phyloP scores from a whole-genome alignment of 2,329 filamentous ascomycete genomes.

The Trichoderma sp. region DNA sequence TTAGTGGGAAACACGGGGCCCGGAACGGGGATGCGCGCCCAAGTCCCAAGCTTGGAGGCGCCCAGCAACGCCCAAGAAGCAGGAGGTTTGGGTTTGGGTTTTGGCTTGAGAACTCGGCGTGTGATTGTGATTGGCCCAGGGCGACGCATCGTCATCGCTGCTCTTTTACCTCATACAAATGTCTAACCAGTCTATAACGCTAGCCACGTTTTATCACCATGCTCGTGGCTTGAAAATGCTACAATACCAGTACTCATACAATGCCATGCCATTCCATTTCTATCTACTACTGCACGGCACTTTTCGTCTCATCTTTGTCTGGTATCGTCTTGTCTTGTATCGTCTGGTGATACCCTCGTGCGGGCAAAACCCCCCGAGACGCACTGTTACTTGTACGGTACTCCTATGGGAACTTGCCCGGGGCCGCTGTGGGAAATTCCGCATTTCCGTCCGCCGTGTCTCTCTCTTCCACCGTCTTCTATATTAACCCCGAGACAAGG shows the following conservation, averaged over 20 bases:
- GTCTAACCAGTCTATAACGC: constrained; percentile 7
- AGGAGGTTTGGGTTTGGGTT: neutral
- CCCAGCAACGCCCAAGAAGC: constrained; percentile 9
- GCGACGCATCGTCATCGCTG: constrained; percentile 30
- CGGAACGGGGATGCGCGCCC: constrained; percentile 5
- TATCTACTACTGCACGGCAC: neutral
- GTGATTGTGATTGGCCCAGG: constrained; percentile 29
- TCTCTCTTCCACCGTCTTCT: neutral
- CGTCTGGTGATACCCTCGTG: neutral
- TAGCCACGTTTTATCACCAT: neutral
- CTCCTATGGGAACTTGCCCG: neutral
- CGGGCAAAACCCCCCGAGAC: neutral
- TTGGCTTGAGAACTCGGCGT: constrained; percentile 23
- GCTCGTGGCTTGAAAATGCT: neutral
- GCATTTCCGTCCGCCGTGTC: neutral
- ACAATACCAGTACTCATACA: neutral
- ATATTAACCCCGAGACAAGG: neutral
- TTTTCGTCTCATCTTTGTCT: neutral
- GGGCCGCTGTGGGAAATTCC: neutral
- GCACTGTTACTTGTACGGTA: neutral
- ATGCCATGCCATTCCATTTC: neutral
- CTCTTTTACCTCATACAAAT: constrained; percentile 1
- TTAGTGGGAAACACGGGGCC: constrained; percentile 16
- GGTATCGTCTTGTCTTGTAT: neutral
- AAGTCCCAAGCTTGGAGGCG: neutral